Conservation (phyloP, 495 filamentous ascomycete genomes). For the Glarea lozoyensis region DNA sequence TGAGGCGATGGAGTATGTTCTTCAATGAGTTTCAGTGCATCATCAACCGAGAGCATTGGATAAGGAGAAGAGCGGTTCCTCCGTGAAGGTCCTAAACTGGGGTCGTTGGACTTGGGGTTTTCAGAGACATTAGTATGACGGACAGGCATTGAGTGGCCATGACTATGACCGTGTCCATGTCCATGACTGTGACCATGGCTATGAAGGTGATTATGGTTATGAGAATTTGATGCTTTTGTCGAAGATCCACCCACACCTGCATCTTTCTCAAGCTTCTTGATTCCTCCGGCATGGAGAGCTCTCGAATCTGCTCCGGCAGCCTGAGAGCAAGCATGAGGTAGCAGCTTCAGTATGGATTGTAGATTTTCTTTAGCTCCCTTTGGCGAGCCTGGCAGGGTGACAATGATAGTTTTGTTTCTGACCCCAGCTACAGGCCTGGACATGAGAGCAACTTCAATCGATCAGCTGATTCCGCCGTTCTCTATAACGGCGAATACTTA, state of each 20-base stretch:
- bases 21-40: conserved; percentile 65
- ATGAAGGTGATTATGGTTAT: conserved; percentile 21
- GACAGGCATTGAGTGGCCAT: conserved; percentile 57
- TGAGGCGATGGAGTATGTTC: conserved; percentile 55
- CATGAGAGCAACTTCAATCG: conserved; percentile 81
- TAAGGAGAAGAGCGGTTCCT: conserved; percentile 82
- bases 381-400: conserved; percentile 90
- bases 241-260: conserved; percentile 49
- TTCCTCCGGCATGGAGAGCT: conserved; percentile 67
- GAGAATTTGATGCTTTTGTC: conserved; percentile 7
- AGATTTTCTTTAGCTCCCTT: conserved; percentile 97
- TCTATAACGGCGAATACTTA: conserved; percentile 34
- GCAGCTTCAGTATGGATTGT: conserved; percentile 75
- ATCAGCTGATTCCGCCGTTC: conserved; percentile 9
- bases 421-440: conserved; percentile 88
- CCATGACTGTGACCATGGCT: conserved; percentile 26
- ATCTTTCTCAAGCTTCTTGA: conserved; percentile 75
- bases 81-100: conserved; percentile 62
- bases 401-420: conserved; percentile 70
- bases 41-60: conserved; percentile 79
- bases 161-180: conserved; percentile 54
- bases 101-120: conserved; percentile 69
- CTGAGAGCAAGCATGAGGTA: conserved; percentile 91
- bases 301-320: conserved; percentile 78
- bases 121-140: conserved; percentile 60